These are phyloP conservation scores for Hericium rajendrae DNA, from an alignment of 768 basidiomycete species.

Conservation along the genomic window DNA sequence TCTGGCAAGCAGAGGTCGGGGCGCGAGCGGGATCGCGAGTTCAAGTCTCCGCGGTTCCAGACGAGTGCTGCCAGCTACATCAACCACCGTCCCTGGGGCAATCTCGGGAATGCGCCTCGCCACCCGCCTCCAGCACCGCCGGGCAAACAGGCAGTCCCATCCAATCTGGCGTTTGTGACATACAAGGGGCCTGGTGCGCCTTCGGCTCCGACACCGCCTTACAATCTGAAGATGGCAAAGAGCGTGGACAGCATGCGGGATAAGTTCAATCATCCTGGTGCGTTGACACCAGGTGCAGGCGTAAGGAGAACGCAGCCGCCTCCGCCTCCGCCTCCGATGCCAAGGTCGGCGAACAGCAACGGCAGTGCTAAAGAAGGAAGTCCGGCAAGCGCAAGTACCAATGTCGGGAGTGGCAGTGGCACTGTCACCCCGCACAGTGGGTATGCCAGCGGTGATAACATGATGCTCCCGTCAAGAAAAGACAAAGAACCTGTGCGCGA, in stretches of 20 bases:
- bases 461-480: neutral
- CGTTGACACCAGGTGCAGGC: constrained; percentile 5
- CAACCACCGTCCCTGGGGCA: neutral
- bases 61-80: neutral
- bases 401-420: neutral
- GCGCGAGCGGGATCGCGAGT: constrained; percentile 4
- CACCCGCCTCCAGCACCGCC: constrained; percentile 22
- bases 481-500: neutral
- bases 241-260: constrained; percentile 15
- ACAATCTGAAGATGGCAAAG: constrained; percentile 14
- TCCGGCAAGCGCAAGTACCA: neutral
- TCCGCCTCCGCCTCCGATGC: constrained; percentile 3
- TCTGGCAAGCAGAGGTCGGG: constrained; percentile 1
- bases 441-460: neutral
- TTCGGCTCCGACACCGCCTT: constrained; percentile 7
- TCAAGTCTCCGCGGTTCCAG: constrained; percentile 11
- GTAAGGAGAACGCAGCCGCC: constrained; percentile 7
- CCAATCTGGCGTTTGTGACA: constrained; percentile 33
- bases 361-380: neutral
- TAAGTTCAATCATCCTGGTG: neutral
- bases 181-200: constrained; percentile 33
- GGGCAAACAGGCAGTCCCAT: constrained; percentile 24
- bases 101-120: constrained; percentile 17
- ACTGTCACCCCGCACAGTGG: neutral
- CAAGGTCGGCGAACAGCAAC: neutral